Evolutionary conservation across 768 basidiomycete species (phyloP).

Genomic region (Lactifluus pinguis): DNA sequence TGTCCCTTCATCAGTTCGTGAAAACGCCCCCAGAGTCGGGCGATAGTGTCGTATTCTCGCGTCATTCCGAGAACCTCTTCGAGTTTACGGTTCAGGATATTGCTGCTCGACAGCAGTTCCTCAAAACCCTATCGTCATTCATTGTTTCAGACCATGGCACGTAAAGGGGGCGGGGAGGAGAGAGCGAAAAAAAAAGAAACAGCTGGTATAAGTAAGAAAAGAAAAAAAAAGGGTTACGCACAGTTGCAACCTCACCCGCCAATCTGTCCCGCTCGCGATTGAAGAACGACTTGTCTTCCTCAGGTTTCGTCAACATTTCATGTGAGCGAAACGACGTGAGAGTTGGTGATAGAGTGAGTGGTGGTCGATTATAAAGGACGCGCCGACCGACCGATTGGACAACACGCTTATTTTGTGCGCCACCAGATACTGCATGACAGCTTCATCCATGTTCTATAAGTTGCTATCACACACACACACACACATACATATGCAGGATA

Average conservation of each 20-base stretch:
- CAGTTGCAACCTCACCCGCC: slow-evolving; percentile 63
- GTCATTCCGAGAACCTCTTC: slow-evolving; percentile 93
- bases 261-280: slow-evolving; percentile 73
- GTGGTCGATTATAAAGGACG: not conserved
- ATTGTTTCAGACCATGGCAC: not conserved
- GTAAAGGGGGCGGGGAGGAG: not conserved
- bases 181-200: not conserved
- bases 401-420: too few relatives aligned
- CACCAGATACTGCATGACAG: too few relatives aligned
- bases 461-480: slow-evolving; percentile 2
- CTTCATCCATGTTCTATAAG: not conserved
- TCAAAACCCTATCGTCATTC: slow-evolving; percentile 64
- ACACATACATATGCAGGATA: not conserved
- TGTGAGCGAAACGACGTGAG: not conserved
- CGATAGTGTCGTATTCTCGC: slow-evolving; percentile 83
- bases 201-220: not conserved
- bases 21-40: slow-evolving; percentile 75
- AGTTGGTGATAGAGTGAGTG: not conserved
- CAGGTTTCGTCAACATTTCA: slow-evolving; percentile 13
- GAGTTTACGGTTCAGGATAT: slow-evolving; percentile 80
- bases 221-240: slow-evolving; percentile 27
- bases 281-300: slow-evolving; percentile 49
- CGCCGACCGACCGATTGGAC: too few relatives aligned
- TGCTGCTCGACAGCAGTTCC: slow-evolving; percentile 75
- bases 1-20: slow-evolving; percentile 59